Base-by-base conservation (phyloP, 2,329 filamentous ascomycete species). In the Pyrenophora seminiperda region DNA sequence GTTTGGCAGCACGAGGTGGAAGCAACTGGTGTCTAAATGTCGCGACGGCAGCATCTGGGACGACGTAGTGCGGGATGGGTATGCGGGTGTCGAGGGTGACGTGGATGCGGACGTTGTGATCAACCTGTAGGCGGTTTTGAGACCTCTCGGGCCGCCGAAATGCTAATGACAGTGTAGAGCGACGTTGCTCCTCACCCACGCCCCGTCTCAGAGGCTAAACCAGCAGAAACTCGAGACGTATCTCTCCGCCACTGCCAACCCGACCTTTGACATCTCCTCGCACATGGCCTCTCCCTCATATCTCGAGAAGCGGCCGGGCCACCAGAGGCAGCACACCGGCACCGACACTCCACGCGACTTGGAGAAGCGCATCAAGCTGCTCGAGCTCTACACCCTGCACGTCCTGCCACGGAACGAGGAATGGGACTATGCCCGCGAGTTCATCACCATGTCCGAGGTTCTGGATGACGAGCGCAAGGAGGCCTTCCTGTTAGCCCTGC, bases 71-170 rank as follows among this genome's bases (percentile, higher is more conserved):
- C 82, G 83, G 61, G 86, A 90, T 67, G 93, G 93, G 5, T 97
- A 97, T 73, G 87, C 89, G 62, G 91, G 91, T 19, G 81, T 87
- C 41, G 93, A 97, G 73, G 91, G 90, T 14, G 90, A 92, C 57
- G 91, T 97, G 10, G 94, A 99, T 74, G 86, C 91, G 1, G 94
- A 99, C 66, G 93, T 99, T 6, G 91, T 99, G 19, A 89, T 93
- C 54, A 93, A 92, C 65, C 73, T 95, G 88, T 91, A 75, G 75
- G 85, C 30, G 37, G 18, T n/a, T 27, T 11, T 9, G 18, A 14
- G 32, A 18, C 48, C 36, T 22, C n/a, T 10, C 6, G 20, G 27
- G 17, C 7, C 14, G n/a, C n/a, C 17, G 11, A 31, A 13, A 3
- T 36, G 33, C 56, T 59, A 29, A 57, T 20, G 11, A 11, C 11